A percentile compares a stretch with the other conserved stretches of the same genome.
phyloP scores from a whole-genome alignment of 78 protist genomes.

The Mantamonas sphyraenae region DNA sequence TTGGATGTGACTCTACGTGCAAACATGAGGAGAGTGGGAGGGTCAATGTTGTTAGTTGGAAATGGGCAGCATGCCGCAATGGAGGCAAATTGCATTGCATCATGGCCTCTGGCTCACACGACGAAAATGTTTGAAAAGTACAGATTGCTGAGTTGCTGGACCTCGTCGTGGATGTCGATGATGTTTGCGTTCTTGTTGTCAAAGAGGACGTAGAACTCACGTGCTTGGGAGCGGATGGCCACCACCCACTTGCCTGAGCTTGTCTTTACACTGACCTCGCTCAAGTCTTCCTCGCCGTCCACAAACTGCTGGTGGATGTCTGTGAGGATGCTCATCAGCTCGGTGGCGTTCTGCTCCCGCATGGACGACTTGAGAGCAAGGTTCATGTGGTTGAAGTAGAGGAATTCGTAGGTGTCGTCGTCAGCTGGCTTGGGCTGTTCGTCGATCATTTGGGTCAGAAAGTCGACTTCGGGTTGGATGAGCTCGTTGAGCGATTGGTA shows the following conservation, averaged over 20 bases:
- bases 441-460: not conserved
- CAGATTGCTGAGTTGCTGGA: not conserved
- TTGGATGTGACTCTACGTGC: too few relatives aligned
- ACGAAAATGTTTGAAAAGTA: too few relatives aligned
- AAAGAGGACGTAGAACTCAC: slow-evolving; percentile 59
- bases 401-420: slow-evolving; percentile 53
- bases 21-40: too few relatives aligned
- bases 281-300: not conserved
- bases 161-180: slow-evolving; percentile 21
- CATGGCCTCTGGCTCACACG: too few relatives aligned
- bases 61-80: too few relatives aligned
- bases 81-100: too few relatives aligned
- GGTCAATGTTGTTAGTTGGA: too few relatives aligned
- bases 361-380: slow-evolving; percentile 60
- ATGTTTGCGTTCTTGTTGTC: slow-evolving; percentile 39
- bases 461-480: not conserved
- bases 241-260: slow-evolving; percentile 51
- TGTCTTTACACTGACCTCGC: slow-evolving; percentile 31
- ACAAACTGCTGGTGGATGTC: slow-evolving; percentile 54
- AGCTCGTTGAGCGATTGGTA: not conserved
- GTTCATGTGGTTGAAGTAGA: slow-evolving; percentile 67
- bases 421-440: not conserved
- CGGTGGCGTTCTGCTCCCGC: slow-evolving; percentile 29
- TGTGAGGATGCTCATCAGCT: slow-evolving; percentile 31
- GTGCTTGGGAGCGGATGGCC: slow-evolving; percentile 47